Conservation (phyloP, 2,329 filamentous ascomycete genomes). For the Venturia carpophila region DNA sequence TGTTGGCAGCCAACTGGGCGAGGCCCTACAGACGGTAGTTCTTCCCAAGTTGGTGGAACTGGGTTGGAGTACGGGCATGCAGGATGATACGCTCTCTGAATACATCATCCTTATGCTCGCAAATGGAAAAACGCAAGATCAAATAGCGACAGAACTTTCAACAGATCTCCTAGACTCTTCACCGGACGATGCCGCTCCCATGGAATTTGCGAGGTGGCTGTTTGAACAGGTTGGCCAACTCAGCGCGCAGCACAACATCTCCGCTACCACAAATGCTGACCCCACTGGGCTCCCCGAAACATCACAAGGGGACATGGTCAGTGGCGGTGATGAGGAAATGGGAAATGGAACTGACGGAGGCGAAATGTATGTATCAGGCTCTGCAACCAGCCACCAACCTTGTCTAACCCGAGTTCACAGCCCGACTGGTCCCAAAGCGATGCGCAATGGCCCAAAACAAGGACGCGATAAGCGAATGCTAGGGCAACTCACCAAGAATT, state of each 20-base stretch:
- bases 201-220: slow-evolving; percentile 85
- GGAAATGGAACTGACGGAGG: slow-evolving; percentile 17
- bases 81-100: slow-evolving; percentile 77
- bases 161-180: slow-evolving; percentile 76
- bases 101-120: slow-evolving; percentile 97
- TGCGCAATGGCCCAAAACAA: slow-evolving; percentile 62
- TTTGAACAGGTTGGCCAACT: slow-evolving; percentile 74
- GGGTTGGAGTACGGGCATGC: slow-evolving; percentile 79
- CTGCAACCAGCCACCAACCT: not conserved
- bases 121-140: slow-evolving; percentile 85
- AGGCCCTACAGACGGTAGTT: slow-evolving; percentile 72
- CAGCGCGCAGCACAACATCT: slow-evolving; percentile 54
- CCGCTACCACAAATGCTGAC: slow-evolving; percentile 29
- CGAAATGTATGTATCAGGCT: slow-evolving; percentile 17
- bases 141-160: slow-evolving; percentile 81
- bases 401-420: slow-evolving; percentile 40
- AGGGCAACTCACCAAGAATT: slow-evolving; percentile 72
- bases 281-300: not conserved
- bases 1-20: slow-evolving; percentile 73
- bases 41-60: slow-evolving; percentile 88
- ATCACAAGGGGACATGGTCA: slow-evolving; percentile 12
- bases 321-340: slow-evolving; percentile 17
- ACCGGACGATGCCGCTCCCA: slow-evolving; percentile 73
- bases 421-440: slow-evolving; percentile 88
- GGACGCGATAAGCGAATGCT: slow-evolving; percentile 65